These are phyloP conservation scores for Nannochloropsis granulata DNA, from an alignment of 108 stramenopile genomes.

Conservation along the genomic window DNA sequence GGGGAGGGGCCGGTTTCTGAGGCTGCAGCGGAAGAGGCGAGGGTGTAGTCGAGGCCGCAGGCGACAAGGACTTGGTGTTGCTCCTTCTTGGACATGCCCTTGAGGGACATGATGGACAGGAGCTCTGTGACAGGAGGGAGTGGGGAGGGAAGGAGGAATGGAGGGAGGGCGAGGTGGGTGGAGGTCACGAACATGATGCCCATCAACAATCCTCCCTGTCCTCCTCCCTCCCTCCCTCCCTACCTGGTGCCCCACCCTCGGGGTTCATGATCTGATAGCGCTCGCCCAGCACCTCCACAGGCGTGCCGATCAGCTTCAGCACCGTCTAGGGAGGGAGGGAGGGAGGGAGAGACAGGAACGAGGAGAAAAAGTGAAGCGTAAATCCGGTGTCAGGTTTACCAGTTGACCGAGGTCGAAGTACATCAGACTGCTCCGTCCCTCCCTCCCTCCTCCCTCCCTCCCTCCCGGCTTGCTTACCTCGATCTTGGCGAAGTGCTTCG, in stretches of 20 bases:
- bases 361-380: not conserved
- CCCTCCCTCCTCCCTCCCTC: not conserved
- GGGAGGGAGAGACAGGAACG: not conserved
- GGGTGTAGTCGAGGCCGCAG: conserved; percentile 42
- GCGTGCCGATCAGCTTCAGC: conserved; percentile 88
- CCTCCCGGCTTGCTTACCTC: conserved; percentile 45
- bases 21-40: not conserved
- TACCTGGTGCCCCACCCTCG: conserved; percentile 37
- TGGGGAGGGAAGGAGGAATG: not conserved
- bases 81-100: conserved; percentile 71
- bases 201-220: not conserved
- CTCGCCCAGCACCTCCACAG: conserved; percentile 66
- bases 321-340: conserved; percentile 21
- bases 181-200: not conserved
- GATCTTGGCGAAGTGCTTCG: conserved; percentile 71
- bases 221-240: not conserved
- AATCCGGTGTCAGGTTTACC: not conserved
- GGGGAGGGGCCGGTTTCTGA: not conserved
- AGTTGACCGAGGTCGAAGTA: too few relatives aligned
- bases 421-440: not conserved
- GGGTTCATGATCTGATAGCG: conserved; percentile 78
- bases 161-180: too few relatives aligned
- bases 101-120: conserved; percentile 64
- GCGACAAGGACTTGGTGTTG: conserved; percentile 64
- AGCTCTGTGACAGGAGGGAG: conserved; percentile 40